A percentile compares a stretch with the other conserved stretches of the same genome.
Evolutionary conservation across 192 early-diverging fungal genomes (phyloP).

Genomic region (Entomortierella beljakovae): DNA sequence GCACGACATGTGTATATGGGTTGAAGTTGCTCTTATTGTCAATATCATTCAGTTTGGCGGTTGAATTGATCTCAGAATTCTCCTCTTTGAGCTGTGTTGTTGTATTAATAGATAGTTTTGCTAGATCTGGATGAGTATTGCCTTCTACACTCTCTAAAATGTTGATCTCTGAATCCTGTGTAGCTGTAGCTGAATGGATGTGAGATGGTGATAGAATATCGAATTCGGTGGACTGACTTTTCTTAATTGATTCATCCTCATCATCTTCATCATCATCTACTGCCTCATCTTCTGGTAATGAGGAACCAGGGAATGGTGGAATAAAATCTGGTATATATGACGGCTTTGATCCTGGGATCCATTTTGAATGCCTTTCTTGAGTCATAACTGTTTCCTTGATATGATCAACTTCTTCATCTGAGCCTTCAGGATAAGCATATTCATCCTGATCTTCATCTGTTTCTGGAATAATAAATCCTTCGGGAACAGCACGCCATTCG

Average conservation of each 20-base stretch:
- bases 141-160: not conserved
- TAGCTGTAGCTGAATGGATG: constrained; percentile 21
- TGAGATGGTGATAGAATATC: constrained; percentile 3
- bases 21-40: constrained; percentile 10
- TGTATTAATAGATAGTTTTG: constrained; percentile 15
- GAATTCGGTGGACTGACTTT: constrained; percentile 10
- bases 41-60: not conserved
- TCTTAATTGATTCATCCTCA: not conserved
- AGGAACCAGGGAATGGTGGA: constrained; percentile 48
- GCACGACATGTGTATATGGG: constrained; percentile 29
- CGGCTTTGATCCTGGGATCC: constrained; percentile 31
- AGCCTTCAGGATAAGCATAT: constrained; percentile 45
- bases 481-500: constrained; percentile 47
- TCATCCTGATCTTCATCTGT: constrained; percentile 50
- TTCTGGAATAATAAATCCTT: constrained; percentile 36
- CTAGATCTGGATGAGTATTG: not conserved
- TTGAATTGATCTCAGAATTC: not conserved
- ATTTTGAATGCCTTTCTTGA: constrained; percentile 5
- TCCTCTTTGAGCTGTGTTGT: not conserved
- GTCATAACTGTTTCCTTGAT: not conserved
- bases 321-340: constrained; percentile 47
- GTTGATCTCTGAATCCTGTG: not conserved
- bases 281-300: constrained; percentile 3
- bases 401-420: not conserved
- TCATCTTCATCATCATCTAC: constrained; percentile 4